Base-by-base conservation (phyloP, 805 yeast genomes). In the Sugiyamaella smithiae region DNA sequence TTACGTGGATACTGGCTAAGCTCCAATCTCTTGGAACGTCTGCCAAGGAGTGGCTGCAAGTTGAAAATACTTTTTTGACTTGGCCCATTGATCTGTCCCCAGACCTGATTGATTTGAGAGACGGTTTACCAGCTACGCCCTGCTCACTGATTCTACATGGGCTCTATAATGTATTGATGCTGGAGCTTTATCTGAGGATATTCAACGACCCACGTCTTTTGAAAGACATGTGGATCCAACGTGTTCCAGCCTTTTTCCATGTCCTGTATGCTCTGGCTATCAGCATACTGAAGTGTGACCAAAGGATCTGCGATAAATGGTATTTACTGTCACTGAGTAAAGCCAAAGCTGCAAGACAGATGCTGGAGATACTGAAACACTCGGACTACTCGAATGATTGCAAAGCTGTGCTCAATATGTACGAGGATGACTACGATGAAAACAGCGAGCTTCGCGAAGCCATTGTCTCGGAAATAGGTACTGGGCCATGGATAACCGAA, bases 371-470 rank as follows among this genome's bases (percentile, higher is more conserved):
- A 19, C 24, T 46, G 16, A 17, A 43, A 32, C 22, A 31, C 2
- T 40, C 49, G 4, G 44, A 46, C 6, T 35, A 35, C 22, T 26
- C 43, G 12, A 46, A 50, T 14, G 31, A 46, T 20, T 46, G 46
- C 32, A 46, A 38, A 20, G 50, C 45, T 14, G 50, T 46, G 7
- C 45, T 50, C 29, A 29, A 43, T 25, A 17, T 16, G n/a, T 50
- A 49, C 44, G 25, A 45, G 20, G 53, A 50, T 46, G 44, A 42
- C 19, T 50, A 50, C 32, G 48, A 40, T 19, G 50, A 46, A 25
- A 35, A 41, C 19, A 25, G 36, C 14, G 31, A 35, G 26, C 40
- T 50, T 6, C 22, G 26, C 12, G 7, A 22, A 2, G 16, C 24
- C 8, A 45, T 49, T 12, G 31, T n/a, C 14, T 11, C 20, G n/a